Percentiles rank a stretch among this genome's conserved stretches.
phyloP scores from a whole-genome alignment of 2,329 filamentous ascomycete genomes.

The Botrytis cinerea region DNA sequence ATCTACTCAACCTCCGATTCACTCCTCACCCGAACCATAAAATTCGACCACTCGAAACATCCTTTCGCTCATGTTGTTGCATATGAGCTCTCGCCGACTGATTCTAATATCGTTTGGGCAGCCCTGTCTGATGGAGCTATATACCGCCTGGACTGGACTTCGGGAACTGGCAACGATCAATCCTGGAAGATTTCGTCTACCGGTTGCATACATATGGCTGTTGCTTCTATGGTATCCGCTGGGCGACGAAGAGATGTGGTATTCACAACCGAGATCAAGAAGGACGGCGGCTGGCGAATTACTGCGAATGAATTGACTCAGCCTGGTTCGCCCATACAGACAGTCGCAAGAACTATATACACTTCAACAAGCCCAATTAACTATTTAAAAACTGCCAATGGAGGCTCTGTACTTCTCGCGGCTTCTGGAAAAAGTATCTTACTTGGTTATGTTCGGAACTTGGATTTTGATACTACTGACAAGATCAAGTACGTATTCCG shows the following conservation, averaged over 20 bases:
- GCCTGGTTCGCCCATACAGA: slow-evolving; percentile 36
- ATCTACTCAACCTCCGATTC: slow-evolving; percentile 83
- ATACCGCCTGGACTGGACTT: slow-evolving; percentile 61
- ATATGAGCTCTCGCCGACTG: slow-evolving; percentile 46
- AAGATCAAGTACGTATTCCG: slow-evolving; percentile 58
- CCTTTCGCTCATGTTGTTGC: slow-evolving; percentile 43
- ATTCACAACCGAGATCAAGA: slow-evolving; percentile 41
- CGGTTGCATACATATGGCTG: slow-evolving; percentile 42
- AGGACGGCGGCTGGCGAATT: slow-evolving; percentile 40
- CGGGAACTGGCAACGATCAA: slow-evolving; percentile 47
- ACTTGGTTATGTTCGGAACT: slow-evolving; percentile 54
- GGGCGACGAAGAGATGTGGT: slow-evolving; percentile 42
- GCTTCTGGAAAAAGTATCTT: slow-evolving; percentile 57
- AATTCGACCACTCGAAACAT: slow-evolving; percentile 39
- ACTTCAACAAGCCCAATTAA: slow-evolving; percentile 44
- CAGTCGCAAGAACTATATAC: slow-evolving; percentile 46
- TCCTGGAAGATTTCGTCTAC: slow-evolving; percentile 45
- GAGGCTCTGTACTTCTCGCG: slow-evolving; percentile 61
- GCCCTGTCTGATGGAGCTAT: slow-evolving; percentile 59
- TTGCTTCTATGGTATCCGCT: slow-evolving; percentile 41
- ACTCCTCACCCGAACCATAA: slow-evolving; percentile 72
- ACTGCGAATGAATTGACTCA: slow-evolving; percentile 43
- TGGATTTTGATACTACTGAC: slow-evolving; percentile 42
- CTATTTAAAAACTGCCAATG: slow-evolving; percentile 53
- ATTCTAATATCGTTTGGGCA: slow-evolving; percentile 57